phyloP scores from a whole-genome alignment of 2,329 filamentous ascomycete genomes.

The Talaromyces sp. region DNA sequence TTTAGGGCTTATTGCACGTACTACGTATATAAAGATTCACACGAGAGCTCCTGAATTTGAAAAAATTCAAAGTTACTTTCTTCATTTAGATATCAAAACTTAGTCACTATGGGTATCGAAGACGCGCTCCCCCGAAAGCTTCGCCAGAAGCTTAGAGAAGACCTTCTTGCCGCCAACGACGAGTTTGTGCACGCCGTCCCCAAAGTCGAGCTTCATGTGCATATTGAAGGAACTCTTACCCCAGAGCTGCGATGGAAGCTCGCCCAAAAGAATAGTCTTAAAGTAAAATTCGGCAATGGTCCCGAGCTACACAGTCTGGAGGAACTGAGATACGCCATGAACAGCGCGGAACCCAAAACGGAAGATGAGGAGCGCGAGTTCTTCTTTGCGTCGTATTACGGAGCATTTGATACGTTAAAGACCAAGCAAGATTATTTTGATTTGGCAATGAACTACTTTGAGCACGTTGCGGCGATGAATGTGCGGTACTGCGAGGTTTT shows the following conservation, averaged over 20 bases:
- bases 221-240: background rate
- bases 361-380: constrained; percentile 7
- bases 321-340: constrained; percentile 4
- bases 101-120: background rate
- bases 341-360: constrained; percentile 1
- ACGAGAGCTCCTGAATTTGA: background rate
- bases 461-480: background rate
- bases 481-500: background rate
- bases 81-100: background rate
- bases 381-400: constrained; percentile 7
- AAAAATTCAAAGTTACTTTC: background rate
- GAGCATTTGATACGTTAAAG: constrained; percentile 2
- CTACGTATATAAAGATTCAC: background rate
- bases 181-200: background rate
- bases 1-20: background rate
- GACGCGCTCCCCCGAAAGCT: constrained; percentile 6
- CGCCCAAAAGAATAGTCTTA: background rate
- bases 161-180: background rate
- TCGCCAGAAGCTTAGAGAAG: constrained; percentile 3
- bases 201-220: constrained; percentile 6
- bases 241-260: background rate
- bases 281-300: background rate
- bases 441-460: background rate
- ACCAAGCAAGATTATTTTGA: constrained; percentile 1
- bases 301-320: constrained; percentile 1